Conservation (phyloP, 2,329 filamentous ascomycete species). For the Pestalotiopsis fici region DNA sequence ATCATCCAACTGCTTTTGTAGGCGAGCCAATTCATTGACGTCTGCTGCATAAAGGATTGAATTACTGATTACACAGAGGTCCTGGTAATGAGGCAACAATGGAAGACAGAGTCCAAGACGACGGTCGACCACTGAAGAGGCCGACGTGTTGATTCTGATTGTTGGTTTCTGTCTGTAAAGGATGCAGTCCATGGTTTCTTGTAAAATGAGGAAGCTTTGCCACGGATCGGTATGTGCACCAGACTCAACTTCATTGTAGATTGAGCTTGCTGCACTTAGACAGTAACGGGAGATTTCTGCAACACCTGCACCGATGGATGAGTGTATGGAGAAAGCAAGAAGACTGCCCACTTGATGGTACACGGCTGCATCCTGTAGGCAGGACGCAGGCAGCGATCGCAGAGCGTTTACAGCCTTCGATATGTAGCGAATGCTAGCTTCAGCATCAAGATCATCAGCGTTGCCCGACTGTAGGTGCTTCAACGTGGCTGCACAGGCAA, state of each 20-base stretch:
- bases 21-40: constrained; percentile 8
- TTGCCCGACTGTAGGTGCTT: constrained; percentile 17
- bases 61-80: constrained; percentile 26
- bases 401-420: constrained; percentile 21
- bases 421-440: constrained; percentile 15
- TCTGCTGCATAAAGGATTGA: constrained; percentile 16
- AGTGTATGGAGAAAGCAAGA: constrained; percentile 24
- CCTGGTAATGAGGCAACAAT: constrained; percentile 25
- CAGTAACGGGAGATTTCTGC: constrained; percentile 24
- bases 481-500: constrained; percentile 23
- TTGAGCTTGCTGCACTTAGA: constrained; percentile 20
- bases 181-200: constrained; percentile 27
- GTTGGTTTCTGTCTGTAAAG: constrained; percentile 24
- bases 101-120: constrained; percentile 25
- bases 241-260: constrained; percentile 12
- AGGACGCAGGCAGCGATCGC: constrained; percentile 20
- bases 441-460: constrained; percentile 6
- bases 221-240: constrained; percentile 17
- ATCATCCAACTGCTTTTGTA: constrained; percentile 20
- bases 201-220: constrained; percentile 21
- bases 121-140: constrained; percentile 16
- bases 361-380: constrained; percentile 18
- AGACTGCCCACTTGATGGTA: constrained; percentile 22
- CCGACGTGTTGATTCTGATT: constrained; percentile 14
- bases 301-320: constrained; percentile 25